Evolutionary conservation across 2,329 filamentous ascomycete genomes (phyloP).

Genomic region (Sarocladium kiliense): DNA sequence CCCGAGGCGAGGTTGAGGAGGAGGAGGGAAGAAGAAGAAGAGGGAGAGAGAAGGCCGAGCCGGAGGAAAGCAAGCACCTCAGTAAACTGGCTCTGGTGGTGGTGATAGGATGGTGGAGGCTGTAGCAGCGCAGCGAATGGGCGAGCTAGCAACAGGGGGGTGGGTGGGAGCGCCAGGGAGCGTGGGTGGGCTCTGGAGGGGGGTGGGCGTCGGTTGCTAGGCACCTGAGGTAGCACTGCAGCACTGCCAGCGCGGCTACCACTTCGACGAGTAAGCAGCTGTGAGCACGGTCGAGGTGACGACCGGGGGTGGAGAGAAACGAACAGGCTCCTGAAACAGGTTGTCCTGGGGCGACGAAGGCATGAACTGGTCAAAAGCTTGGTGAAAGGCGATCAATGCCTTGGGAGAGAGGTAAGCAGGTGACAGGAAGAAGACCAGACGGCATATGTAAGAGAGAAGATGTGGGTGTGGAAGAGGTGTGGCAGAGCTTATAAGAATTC

Average conservation of each 20-base stretch:
- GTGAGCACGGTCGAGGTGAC: not conserved
- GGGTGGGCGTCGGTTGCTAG: constrained; percentile 4
- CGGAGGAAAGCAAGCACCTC: constrained; percentile 10
- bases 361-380: constrained; percentile 2
- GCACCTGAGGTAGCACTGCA: constrained; percentile 8
- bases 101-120: constrained; percentile 7
- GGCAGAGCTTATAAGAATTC: constrained; percentile 3
- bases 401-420: not conserved
- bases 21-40: constrained; percentile 7
- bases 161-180: not conserved
- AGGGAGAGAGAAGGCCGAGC: constrained; percentile 10
- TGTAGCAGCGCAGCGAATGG: not conserved
- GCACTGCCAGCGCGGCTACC: not conserved
- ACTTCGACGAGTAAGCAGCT: not conserved
- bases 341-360: not conserved
- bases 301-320: constrained; percentile 8
- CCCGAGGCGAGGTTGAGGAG: constrained; percentile 10
- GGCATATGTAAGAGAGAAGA: not conserved
- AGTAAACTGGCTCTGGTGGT: constrained; percentile 2
- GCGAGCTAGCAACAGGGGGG: not conserved
- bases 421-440: not conserved
- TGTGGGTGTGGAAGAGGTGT: not conserved
- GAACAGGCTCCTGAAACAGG: constrained; percentile 8
- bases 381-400: not conserved
- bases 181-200: not conserved